Evolutionary conservation across 1,139 yeast species (phyloP), one percentile per base, ranked within the genome.

Genomic region (Candida sojae): DNA sequence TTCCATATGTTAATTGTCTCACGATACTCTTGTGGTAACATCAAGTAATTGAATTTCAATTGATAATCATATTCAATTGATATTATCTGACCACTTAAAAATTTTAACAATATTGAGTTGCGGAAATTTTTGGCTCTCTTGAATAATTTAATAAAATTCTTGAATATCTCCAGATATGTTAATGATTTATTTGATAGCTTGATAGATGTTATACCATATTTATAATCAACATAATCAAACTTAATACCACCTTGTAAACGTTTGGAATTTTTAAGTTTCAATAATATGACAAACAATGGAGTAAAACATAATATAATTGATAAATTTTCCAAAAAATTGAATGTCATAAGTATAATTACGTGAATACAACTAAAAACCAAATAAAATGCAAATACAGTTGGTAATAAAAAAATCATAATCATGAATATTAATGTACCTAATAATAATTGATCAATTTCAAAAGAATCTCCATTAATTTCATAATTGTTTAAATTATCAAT

Each of bases 181-280:
- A 76, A 63, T 1, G 80, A 66, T 50, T 72, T 71, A 54, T 76
- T 76, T 7, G 68, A 60, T 53, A 76, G 56, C 41, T 54, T 57
- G 30, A 73, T 46, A 51, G 71, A 69, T 44, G 62, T 66, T 5
- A 65, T 59, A 1, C 50, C 51, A 6, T 53, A 50, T 4, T 45
- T 38, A 8, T 50, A 41, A 6, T 43, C 53, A 29, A 65, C 32
- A 43, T 65, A 60, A 13, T 67, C 67, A 50, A 88, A 71, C 6
- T 66, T 68, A 6, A 93, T 73, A 0, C 98, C 97, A 1, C 97
- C 96, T n/a, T 97, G 99, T 17, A 95, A 70, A 53, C 99, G 73
- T 49, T 80, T 82, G 9, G 91, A 84, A 61, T 92, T 95, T 63
- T 93, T 95, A 44, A 90, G 49, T 57, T 95, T 83, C 41, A 93